Conservation (phyloP, 2,329 filamentous ascomycete species). For the Alternaria sp. region DNA sequence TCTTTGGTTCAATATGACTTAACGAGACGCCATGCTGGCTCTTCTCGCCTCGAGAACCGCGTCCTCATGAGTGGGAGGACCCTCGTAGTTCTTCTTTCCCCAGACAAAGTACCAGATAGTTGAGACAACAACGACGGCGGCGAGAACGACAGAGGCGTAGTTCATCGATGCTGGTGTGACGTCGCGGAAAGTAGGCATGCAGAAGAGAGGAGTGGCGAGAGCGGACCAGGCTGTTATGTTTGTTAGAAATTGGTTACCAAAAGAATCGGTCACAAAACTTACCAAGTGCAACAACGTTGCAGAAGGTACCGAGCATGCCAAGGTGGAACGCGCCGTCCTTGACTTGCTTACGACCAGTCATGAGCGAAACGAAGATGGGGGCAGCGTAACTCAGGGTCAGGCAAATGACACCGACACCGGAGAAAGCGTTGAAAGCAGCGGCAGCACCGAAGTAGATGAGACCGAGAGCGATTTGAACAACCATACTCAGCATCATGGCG, state of each 20-base stretch:
- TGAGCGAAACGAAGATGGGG: conserved; percentile 71
- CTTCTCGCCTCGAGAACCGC: conserved; percentile 42
- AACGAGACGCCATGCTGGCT: conserved; percentile 39
- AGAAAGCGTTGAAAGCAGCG: conserved; percentile 77
- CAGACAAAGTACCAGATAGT: conserved; percentile 73
- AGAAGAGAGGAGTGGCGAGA: conserved; percentile 76
- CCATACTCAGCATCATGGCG: conserved; percentile 76
- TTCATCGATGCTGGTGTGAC: conserved; percentile 70
- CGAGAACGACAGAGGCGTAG: conserved; percentile 78
- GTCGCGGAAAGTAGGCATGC: conserved; percentile 72
- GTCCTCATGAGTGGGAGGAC: conserved; percentile 59
- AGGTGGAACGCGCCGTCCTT: conserved; percentile 67
- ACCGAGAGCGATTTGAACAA: conserved; percentile 68
- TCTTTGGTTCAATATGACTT: background rate
- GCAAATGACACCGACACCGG: conserved; percentile 73
- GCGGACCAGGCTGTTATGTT: conserved; percentile 63
- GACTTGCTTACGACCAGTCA: conserved; percentile 68
- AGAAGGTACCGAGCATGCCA: conserved; percentile 66
- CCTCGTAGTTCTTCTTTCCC: conserved; percentile 74
- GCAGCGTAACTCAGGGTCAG: conserved; percentile 73
- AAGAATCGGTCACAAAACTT: conserved; percentile 53
- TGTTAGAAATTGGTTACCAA: conserved; percentile 3
- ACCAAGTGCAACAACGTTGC: conserved; percentile 70
- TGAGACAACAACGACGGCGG: conserved; percentile 69
- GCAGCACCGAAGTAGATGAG: conserved; percentile 74